A percentile compares a stretch with the other conserved stretches of the same genome.
Evolutionary conservation across 208 protist genomes (phyloP).

Genomic region (Angomonas deanei): DNA sequence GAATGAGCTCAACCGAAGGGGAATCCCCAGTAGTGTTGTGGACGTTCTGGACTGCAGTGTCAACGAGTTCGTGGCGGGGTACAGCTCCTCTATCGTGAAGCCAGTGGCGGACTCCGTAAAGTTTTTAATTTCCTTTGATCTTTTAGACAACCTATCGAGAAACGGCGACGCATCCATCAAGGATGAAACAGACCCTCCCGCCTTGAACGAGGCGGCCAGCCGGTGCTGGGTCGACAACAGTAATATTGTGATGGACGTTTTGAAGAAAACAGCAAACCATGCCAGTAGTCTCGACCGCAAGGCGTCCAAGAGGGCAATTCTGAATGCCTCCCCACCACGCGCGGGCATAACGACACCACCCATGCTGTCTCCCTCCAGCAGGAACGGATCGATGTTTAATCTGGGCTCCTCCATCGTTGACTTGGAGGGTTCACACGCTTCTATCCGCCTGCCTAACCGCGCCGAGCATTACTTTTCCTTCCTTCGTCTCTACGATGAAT

Average conservation of each 20-base stretch:
- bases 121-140: constrained; percentile 58
- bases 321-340: constrained; percentile 66
- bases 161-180: constrained; percentile 21
- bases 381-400: background rate
- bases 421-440: background rate
- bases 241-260: constrained; percentile 55
- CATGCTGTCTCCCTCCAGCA: constrained; percentile 12
- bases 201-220: background rate
- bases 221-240: constrained; percentile 24
- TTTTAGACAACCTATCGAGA: constrained; percentile 65
- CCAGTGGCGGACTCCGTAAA: constrained; percentile 33
- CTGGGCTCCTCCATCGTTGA: background rate
- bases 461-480: constrained; percentile 90
- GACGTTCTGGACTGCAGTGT: constrained; percentile 14
- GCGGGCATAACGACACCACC: constrained; percentile 14
- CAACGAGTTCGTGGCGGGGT: constrained; percentile 1
- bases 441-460: constrained; percentile 18
- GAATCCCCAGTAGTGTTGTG: constrained; percentile 24
- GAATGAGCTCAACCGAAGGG: constrained; percentile 36
- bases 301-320: constrained; percentile 71
- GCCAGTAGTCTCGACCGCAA: constrained; percentile 79
- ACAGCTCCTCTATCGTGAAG: constrained; percentile 14
- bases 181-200: background rate
- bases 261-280: constrained; percentile 62
- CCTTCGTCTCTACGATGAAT: constrained; percentile 79